A percentile compares a stretch with the other conserved stretches of the same genome.
These are phyloP conservation scores for Gaeumannomyces tritici DNA, from an alignment of 2,329 filamentous ascomycete genomes.

Conservation along the genomic window DNA sequence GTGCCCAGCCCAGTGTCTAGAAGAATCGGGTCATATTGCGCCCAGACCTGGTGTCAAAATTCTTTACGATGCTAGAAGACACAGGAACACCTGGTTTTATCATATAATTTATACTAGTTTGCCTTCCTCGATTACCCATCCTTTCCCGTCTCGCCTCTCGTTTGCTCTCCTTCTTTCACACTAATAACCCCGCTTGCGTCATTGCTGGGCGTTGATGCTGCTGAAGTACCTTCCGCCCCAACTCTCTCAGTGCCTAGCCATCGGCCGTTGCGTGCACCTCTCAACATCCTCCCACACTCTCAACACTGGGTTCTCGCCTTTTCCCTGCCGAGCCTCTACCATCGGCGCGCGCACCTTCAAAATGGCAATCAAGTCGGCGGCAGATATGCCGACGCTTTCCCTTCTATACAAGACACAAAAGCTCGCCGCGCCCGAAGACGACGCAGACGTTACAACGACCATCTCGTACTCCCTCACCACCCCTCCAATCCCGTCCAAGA, in stretches of 20 bases:
- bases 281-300: not conserved
- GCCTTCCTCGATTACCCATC: not conserved
- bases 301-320: not conserved
- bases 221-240: not conserved
- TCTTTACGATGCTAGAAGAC: too few relatives aligned
- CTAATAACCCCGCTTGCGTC: not conserved
- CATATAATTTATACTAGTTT: not conserved
- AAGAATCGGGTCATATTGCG: not conserved
- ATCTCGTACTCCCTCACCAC: conserved; percentile 13
- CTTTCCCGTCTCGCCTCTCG: not conserved
- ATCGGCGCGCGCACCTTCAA: conserved; percentile 8
- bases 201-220: not conserved
- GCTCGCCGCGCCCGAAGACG: conserved; percentile 22
- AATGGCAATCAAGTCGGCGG: conserved; percentile 30
- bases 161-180: not conserved
- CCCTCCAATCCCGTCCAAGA: conserved; percentile 26
- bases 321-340: not conserved
- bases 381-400: conserved; percentile 52
- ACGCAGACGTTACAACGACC: not conserved
- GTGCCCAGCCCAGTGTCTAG: not conserved
- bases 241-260: conserved; percentile 3
- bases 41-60: too few relatives aligned
- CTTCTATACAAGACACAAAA: conserved; percentile 54
- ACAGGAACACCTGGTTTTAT: not conserved
- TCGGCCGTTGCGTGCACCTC: not conserved